These are phyloP conservation scores for Isabelozyma gotoi DNA, from an alignment of 805 yeast species.

Conservation along the genomic window DNA sequence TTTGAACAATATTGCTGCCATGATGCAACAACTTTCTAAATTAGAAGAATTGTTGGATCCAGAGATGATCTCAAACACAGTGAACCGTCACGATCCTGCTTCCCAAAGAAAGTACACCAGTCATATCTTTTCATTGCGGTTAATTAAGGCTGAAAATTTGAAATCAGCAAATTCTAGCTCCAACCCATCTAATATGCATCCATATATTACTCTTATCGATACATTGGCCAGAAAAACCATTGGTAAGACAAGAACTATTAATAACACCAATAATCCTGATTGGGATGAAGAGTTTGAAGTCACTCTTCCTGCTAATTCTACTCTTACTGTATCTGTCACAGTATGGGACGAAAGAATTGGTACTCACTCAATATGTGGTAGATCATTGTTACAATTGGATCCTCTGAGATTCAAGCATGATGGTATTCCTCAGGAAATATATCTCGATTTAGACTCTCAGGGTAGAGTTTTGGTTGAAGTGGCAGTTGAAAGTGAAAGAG, in stretches of 20 bases:
- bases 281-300: slow-evolving; percentile 88
- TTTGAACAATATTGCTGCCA: slow-evolving; percentile 63
- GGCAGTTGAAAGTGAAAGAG: slow-evolving; percentile 75
- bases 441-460: slow-evolving; percentile 60
- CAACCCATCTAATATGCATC: slow-evolving; percentile 42
- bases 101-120: slow-evolving; percentile 34
- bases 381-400: slow-evolving; percentile 58
- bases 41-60: slow-evolving; percentile 61
- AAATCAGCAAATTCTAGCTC: slow-evolving; percentile 37
- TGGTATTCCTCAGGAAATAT: slow-evolving; percentile 63
- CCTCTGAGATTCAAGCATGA: slow-evolving; percentile 64
- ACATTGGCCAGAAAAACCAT: slow-evolving; percentile 52
- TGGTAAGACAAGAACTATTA: slow-evolving; percentile 68
- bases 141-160: slow-evolving; percentile 64
- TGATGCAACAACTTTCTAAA: slow-evolving; percentile 46
- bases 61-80: slow-evolving; percentile 47
- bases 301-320: slow-evolving; percentile 36
- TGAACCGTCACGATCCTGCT: slow-evolving; percentile 33
- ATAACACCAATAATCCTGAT: slow-evolving; percentile 63
- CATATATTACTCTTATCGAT: slow-evolving; percentile 65
- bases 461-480: slow-evolving; percentile 69
- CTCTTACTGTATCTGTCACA: slow-evolving; percentile 53
- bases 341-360: slow-evolving; percentile 68
- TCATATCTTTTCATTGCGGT: slow-evolving; percentile 61
- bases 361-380: slow-evolving; percentile 65